Base-by-base conservation (phyloP, 257 asterid species). In the Jacaranda mimosifolia region DNA sequence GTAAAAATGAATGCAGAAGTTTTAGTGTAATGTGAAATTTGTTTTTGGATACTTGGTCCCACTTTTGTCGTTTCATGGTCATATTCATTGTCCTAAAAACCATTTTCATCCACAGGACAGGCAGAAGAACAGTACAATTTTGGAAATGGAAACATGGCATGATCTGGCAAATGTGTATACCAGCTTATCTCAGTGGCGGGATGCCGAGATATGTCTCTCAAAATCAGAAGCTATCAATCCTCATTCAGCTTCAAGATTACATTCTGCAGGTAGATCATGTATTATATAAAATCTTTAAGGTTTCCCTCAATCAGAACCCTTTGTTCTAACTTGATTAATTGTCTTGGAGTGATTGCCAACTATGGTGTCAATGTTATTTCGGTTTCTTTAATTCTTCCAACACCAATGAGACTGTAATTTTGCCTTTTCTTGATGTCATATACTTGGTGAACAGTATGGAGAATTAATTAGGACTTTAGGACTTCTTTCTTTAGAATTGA, bases 141-240 rank as follows among this genome's bases (percentile, higher is more conserved):
- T 92, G 77, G 98, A 94, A 88, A 82, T 89, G 90, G 96, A 92
- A 87, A 89, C 92, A 63, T 94, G 98, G 98, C 97, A 92, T 38
- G 98, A 92, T 83, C 87, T 94, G 12, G 97, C 98, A 7, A 87
- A 91, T 32, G 86, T 91, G 53, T 92, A 92, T 79, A 87, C 94
- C 48, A 86, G 93, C 81, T 77, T 94, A 70, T 92, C 92, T 42
- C 98, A 88, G 76, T 92, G 97, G 98, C 85, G 85, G 14, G 98
- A 94, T 76, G 97, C 98, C 21, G 98, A 94, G 85, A 88, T 84
- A 79, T 94, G 98, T 72, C 96, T 94, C 57, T 77, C 86, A 10
- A 94, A 92, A 79, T 94, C 98, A 1, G 92, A 89, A 85, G 93
- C 91, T 38, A 90, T 92, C 81, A 83, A 78, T 83, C 93, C 93